A percentile compares a stretch with the other conserved stretches of the same genome.
Evolutionary conservation across 352 stramenopile genomes (phyloP).

Genomic region (Phytopythium kandeliae): DNA sequence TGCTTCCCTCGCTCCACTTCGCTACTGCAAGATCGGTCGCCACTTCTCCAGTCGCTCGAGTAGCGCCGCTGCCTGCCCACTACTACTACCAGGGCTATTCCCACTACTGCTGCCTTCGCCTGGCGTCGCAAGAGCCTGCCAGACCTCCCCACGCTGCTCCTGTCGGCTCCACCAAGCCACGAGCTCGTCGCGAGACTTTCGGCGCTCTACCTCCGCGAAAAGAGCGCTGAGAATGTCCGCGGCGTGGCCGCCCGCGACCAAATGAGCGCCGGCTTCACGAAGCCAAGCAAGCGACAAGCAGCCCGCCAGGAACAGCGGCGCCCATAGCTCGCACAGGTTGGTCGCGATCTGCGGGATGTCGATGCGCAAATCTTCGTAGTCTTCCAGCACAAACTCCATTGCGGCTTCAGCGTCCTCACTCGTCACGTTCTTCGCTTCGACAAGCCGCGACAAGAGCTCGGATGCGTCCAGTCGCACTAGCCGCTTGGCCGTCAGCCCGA

Average conservation of each 20-base stretch:
- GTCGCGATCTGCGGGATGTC: slow-evolving; percentile 60
- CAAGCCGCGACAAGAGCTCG: slow-evolving; percentile 36
- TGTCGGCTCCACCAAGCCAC: slow-evolving; percentile 54
- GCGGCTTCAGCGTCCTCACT: slow-evolving; percentile 46
- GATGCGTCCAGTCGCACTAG: slow-evolving; percentile 37
- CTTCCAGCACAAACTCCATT: slow-evolving; percentile 46
- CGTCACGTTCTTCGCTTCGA: slow-evolving; percentile 30
- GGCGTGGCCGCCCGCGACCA: slow-evolving; percentile 35
- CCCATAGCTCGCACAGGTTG: slow-evolving; percentile 58
- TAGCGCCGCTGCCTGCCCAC: not conserved
- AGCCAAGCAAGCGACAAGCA: slow-evolving; percentile 48
- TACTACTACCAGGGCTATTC: not conserved
- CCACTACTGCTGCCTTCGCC: not conserved
- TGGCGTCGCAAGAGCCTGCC: slow-evolving; percentile 7
- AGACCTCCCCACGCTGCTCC: slow-evolving; percentile 19
- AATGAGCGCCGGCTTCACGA: slow-evolving; percentile 28
- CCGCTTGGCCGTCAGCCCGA: slow-evolving; percentile 49
- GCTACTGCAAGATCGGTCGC: slow-evolving; percentile 11
- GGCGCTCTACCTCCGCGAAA: slow-evolving; percentile 23
- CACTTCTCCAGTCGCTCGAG: slow-evolving; percentile 11
- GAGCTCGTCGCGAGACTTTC: slow-evolving; percentile 27
- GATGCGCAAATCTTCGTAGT: slow-evolving; percentile 72
- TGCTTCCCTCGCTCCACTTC: not conserved
- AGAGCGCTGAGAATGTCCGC: slow-evolving; percentile 48
- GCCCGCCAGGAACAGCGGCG: slow-evolving; percentile 46